Conservation (phyloP, 768 basidiomycete species). For the Kwoniella dejecticola region DNA sequence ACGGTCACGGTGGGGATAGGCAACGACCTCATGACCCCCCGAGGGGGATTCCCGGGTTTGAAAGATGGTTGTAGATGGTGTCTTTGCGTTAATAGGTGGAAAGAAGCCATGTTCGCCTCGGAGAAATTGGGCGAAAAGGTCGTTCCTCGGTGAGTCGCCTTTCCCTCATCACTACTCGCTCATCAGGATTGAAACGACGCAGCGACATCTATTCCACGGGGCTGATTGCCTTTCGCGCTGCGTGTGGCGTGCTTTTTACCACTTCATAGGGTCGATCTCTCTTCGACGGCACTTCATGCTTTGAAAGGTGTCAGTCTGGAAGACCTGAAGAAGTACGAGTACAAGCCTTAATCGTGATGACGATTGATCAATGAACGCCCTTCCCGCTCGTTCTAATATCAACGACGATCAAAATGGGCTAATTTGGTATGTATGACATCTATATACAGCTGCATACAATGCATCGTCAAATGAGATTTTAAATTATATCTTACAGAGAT, state of each 20-base stretch:
- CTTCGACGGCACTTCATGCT: slow-evolving; percentile 42
- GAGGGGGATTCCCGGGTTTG: slow-evolving; percentile 45
- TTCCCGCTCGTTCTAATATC: no score
- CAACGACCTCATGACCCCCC: slow-evolving; percentile 52
- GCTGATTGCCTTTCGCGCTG: slow-evolving; percentile 8
- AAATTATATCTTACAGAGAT: no score
- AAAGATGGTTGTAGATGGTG: slow-evolving; percentile 55
- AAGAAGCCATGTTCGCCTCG: slow-evolving; percentile 50
- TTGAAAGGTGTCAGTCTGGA: slow-evolving; percentile 45
- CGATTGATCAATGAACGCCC: no score
- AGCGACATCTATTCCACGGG: no score
- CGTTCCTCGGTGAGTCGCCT: slow-evolving; percentile 38
- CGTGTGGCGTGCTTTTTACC: no score
- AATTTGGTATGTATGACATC: no score
- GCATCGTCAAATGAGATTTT: no score
- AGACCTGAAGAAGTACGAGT: slow-evolving; percentile 48
- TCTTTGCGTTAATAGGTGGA: slow-evolving; percentile 55
- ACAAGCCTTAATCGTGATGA: slow-evolving; percentile 11
- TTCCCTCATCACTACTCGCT: background rate
- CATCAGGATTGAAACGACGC: background rate
- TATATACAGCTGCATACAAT: no score
- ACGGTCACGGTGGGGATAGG: no score
- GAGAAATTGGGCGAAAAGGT: slow-evolving; percentile 38
- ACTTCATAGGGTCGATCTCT: slow-evolving; percentile 51
- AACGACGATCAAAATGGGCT: no score